Evolutionary conservation across 2,329 filamentous ascomycete species (phyloP).

Genomic region (Cylindrodendrum hubeiense): DNA sequence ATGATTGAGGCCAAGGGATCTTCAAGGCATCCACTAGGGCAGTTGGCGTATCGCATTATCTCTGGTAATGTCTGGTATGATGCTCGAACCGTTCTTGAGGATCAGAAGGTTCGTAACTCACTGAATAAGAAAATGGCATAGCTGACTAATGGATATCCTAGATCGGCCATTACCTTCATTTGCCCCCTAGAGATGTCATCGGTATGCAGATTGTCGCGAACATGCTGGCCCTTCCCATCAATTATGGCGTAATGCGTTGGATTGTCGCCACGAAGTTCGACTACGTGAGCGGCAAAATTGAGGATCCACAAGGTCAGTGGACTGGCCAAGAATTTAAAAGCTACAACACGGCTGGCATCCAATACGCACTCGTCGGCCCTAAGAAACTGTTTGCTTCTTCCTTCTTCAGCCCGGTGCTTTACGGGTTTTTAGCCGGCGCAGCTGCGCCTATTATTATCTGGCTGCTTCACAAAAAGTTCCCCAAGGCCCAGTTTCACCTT

Average conservation of each 20-base stretch:
- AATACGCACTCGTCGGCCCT: constrained; percentile 69
- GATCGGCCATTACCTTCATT: constrained; percentile 74
- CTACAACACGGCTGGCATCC: constrained; percentile 67
- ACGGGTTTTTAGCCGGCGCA: constrained; percentile 65
- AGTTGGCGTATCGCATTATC: constrained; percentile 68
- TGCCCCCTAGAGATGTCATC: constrained; percentile 70
- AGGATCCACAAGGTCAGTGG: constrained; percentile 71
- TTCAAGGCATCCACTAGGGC: constrained; percentile 69
- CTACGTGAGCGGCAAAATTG: constrained; percentile 62
- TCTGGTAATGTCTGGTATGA: constrained; percentile 73
- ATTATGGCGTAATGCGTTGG: constrained; percentile 73
- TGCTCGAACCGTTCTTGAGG: constrained; percentile 69
- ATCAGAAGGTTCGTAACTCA: constrained; percentile 65
- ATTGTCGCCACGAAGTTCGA: constrained; percentile 68
- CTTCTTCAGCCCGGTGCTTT: constrained; percentile 63
- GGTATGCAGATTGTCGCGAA: constrained; percentile 72
- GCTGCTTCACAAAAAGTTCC: constrained; percentile 64
- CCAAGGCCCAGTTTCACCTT: constrained; percentile 65
- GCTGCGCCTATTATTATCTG: constrained; percentile 61
- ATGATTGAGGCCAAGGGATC: constrained; percentile 66
- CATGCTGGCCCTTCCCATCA: constrained; percentile 69
- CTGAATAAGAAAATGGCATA: too few relatives aligned
- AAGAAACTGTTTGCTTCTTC: constrained; percentile 58
- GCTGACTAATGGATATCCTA: background rate
- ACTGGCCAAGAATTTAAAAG: constrained; percentile 66